These are phyloP conservation scores for Podospora sp. DNA, from an alignment of 495 filamentous ascomycete genomes.

Conservation along the genomic window DNA sequence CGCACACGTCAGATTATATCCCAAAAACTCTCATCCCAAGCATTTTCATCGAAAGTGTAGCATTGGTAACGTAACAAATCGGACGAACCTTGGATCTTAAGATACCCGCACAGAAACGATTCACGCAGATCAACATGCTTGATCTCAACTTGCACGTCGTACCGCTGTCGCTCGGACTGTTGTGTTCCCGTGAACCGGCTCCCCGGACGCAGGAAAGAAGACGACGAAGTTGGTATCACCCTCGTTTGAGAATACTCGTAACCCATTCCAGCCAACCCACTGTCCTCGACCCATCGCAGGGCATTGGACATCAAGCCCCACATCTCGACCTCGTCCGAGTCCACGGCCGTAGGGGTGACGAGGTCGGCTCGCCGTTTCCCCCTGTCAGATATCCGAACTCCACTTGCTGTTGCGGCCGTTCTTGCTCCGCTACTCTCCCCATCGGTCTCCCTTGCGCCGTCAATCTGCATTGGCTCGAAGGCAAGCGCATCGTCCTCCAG, in stretches of 20 bases:
- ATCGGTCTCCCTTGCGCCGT: background rate
- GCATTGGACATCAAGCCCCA: slow-evolving; percentile 25
- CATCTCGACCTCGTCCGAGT: slow-evolving; percentile 28
- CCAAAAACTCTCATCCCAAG: too few relatives aligned
- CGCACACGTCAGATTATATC: background rate
- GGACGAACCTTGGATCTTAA: slow-evolving; percentile 87
- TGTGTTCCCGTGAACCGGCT: slow-evolving; percentile 90
- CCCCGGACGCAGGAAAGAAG: slow-evolving; percentile 83
- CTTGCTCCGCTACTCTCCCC: slow-evolving; percentile 28
- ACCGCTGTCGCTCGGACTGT: slow-evolving; percentile 84
- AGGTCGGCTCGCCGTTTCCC: slow-evolving; percentile 15
- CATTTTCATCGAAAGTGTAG: background rate
- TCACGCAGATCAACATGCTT: slow-evolving; percentile 95
- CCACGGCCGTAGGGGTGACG: slow-evolving; percentile 7
- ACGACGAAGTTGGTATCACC: slow-evolving; percentile 64
- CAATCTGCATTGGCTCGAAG: slow-evolving; percentile 15
- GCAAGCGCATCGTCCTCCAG: slow-evolving; percentile 35
- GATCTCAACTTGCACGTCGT: slow-evolving; percentile 95
- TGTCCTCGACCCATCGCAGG: slow-evolving; percentile 35
- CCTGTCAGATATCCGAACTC: background rate
- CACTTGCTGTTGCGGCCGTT: slow-evolving; percentile 4
- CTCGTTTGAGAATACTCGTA: slow-evolving; percentile 69
- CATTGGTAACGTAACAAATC: background rate
- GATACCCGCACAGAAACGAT: slow-evolving; percentile 93
- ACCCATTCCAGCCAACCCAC: slow-evolving; percentile 47